Base-by-base conservation (phyloP, 2,329 filamentous ascomycete species). In the Fusarium succisae region DNA sequence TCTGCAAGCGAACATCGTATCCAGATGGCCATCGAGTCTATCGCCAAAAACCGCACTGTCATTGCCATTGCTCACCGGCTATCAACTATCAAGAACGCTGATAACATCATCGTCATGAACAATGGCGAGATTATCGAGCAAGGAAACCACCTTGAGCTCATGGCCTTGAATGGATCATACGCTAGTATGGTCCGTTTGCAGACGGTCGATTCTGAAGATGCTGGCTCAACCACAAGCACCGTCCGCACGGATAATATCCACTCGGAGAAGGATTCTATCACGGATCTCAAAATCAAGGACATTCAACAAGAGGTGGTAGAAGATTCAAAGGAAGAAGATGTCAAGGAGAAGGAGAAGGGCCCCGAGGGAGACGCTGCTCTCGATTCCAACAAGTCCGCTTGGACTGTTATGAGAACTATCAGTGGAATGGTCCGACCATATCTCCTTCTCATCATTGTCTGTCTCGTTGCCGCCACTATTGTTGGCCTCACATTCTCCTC, bases 51-150 rank as follows among this genome's bases (percentile, higher is more conserved):
- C 59, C 85, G 91, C 30, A 93, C 91, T 1, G 90, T 91, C 0
- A 89, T 93, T 62, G 86, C 90, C 22, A 91, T 93, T 70, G 91
- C 91, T 1, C 90, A 91, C 79, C 84, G 90, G 5, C 81, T 91
- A 4, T 89, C 88, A 0, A 91, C 90, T 1, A 89, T 91, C 70
- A 87, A 87, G 76, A 86, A 90, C 60, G 91, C 91, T 0, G 90
- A 93, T 75, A 88, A 90, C 69, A 93, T 94, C 65, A 84, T 93
- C 26, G 91, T 93, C 24, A 85, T 93, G 78, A 85, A 88, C 20
- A 83, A 87, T 61, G 91, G 92, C 1, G 80, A 85, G 54, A 86
- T 91, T 8, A 83, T 91, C 17, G 91, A 93, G 79, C 85, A 91
- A 76, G 92, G 92, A 0, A 90, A 86, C 1, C 91, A 93, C 64